A percentile compares a stretch with the other conserved stretches of the same genome.
phyloP scores from a whole-genome alignment of 306 rosid genomes.

The Astragalus membranaceus region DNA sequence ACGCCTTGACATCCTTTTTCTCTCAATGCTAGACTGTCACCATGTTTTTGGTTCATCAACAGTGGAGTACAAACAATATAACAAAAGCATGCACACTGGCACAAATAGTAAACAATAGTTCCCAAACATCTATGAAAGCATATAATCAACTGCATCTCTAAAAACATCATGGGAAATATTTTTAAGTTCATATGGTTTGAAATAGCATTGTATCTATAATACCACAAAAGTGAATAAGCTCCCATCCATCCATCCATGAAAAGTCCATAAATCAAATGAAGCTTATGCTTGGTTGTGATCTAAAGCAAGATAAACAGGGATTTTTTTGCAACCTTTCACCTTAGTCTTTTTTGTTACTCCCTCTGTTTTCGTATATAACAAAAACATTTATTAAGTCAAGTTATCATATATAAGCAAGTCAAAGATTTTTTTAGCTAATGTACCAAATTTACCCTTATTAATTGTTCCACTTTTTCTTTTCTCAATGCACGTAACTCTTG shows the following conservation, averaged over 20 bases:
- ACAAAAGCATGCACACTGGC: neutral
- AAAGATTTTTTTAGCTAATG: too few relatives aligned
- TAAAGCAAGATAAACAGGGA: neutral
- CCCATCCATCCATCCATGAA: neutral
- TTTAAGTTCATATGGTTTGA: neutral
- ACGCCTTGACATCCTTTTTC: conserved; percentile 82
- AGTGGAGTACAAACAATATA: neutral
- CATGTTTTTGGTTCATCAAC: conserved; percentile 9
- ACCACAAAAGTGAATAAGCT: neutral
- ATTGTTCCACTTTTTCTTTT: too few relatives aligned
- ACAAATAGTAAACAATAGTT: neutral
- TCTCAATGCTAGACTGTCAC: conserved; percentile 82
- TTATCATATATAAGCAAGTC: too few relatives aligned
- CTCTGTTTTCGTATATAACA: too few relatives aligned
- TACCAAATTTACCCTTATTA: too few relatives aligned
- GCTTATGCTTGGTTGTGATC: neutral
- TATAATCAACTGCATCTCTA: neutral
- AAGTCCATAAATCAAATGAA: neutral
- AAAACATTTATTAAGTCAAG: too few relatives aligned
- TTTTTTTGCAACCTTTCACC: neutral
- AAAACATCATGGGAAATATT: neutral
- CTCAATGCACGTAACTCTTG: too few relatives aligned
- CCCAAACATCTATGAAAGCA: neutral
- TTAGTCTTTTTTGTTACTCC: neutral
- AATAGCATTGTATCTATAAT: neutral